Conservation (phyloP, 768 basidiomycete species). For the Lanmaoa pseudosensibilis region DNA sequence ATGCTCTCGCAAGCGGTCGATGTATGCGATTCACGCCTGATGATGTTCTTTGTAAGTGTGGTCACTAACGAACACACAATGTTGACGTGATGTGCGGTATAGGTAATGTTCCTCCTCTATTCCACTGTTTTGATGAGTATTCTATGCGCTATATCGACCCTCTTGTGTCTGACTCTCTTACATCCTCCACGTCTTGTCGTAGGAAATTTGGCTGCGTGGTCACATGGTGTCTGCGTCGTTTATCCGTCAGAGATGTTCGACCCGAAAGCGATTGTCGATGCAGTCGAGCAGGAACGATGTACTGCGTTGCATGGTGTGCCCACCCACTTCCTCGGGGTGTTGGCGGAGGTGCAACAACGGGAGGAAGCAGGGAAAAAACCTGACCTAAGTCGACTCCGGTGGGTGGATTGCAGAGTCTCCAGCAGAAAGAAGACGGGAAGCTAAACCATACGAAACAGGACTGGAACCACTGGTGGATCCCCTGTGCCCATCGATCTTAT, state of each 20-base stretch:
- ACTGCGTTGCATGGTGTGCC: conserved; percentile 85
- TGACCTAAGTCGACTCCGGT: conserved; percentile 59
- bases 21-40: conserved; percentile 66
- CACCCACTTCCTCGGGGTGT: conserved; percentile 78
- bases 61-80: neutral
- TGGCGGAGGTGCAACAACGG: conserved; percentile 63
- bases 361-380: conserved; percentile 43
- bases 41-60: conserved; percentile 65
- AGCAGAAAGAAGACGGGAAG: neutral
- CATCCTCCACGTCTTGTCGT: conserved; percentile 63
- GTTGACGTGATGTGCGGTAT: conserved; percentile 3
- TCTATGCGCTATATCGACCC: conserved; percentile 1
- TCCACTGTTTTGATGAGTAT: conserved; percentile 88
- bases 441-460: conserved; percentile 41
- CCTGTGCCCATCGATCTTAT: conserved; percentile 79
- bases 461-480: conserved; percentile 81
- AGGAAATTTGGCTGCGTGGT: conserved; percentile 79
- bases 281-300: conserved; percentile 65
- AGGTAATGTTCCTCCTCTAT: conserved; percentile 84
- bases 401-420: neutral
- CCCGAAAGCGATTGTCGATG: conserved; percentile 66
- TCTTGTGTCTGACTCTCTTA: conserved; percentile 11
- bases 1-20: conserved; percentile 65
- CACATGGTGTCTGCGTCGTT: conserved; percentile 69
- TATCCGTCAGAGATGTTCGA: conserved; percentile 70